phyloP scores from a whole-genome alignment of 805 yeast species.

The Candida verbasci region DNA sequence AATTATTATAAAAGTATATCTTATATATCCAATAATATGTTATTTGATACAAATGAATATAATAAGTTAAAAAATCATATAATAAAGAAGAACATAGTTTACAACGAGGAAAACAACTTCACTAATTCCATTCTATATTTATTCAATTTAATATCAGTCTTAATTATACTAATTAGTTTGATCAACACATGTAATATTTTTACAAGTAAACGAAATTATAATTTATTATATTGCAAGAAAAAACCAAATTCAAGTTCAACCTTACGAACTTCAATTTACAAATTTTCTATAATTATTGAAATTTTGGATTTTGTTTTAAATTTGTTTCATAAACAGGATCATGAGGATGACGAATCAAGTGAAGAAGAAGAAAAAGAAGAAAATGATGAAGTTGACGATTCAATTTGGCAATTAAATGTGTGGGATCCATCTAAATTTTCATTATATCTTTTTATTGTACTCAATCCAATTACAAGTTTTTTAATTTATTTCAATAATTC shows the following conservation, averaged over 20 bases:
- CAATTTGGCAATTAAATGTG: slow-evolving; percentile 52
- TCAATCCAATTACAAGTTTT: slow-evolving; percentile 54
- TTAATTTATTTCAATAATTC: slow-evolving; percentile 32
- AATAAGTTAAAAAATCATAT: slow-evolving; percentile 20
- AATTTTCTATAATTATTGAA: slow-evolving; percentile 4
- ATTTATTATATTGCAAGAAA: slow-evolving; percentile 24
- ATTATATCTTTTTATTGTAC: slow-evolving; percentile 45
- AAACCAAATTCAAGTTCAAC: slow-evolving; percentile 25
- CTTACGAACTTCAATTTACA: slow-evolving; percentile 4
- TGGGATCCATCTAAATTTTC: slow-evolving; percentile 68
- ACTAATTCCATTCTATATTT: slow-evolving; percentile 7
- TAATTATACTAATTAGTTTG: slow-evolving; percentile 1
- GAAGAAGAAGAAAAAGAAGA: slow-evolving; percentile 11
- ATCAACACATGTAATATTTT: slow-evolving; percentile 6
- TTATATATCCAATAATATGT: slow-evolving; percentile 23
- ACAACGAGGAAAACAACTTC: background rate
- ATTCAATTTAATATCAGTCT: slow-evolving; percentile 4
- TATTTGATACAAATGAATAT: slow-evolving; percentile 35
- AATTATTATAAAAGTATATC: slow-evolving; percentile 22
- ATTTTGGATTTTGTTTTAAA: slow-evolving; percentile 2
- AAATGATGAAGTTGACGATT: slow-evolving; percentile 19
- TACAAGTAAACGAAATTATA: slow-evolving; percentile 22
- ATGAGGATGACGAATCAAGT: slow-evolving; percentile 14
- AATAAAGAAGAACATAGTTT: background rate
- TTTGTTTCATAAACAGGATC: slow-evolving; percentile 5